phyloP scores from a whole-genome alignment of 2,329 filamentous ascomycete genomes.

The Drechslerella stenobrocha region DNA sequence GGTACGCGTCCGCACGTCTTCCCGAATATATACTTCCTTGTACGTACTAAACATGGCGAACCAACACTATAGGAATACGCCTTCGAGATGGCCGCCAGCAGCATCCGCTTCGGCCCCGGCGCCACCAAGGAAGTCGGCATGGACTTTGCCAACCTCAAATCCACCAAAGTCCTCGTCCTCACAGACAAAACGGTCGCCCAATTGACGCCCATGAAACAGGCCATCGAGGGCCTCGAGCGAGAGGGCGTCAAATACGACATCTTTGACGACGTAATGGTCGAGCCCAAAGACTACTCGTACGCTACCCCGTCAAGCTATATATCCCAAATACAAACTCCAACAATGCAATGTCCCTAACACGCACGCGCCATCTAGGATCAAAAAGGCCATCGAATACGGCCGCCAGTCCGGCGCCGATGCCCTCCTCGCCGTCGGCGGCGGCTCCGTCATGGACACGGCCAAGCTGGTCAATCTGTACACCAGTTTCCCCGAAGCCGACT shows the following conservation, averaged over 20 bases:
- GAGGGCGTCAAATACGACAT: conserved; percentile 81
- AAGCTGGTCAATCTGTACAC: conserved; percentile 99
- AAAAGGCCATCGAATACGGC: conserved; percentile 80
- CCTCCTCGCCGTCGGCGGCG: conserved; percentile 88
- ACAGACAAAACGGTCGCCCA: conserved; percentile 81
- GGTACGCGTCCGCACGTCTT: conserved; percentile 4
- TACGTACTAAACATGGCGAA: no score
- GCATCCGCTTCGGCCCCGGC: conserved; percentile 73
- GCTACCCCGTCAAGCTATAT: conserved; percentile 54
- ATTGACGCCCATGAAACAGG: conserved; percentile 86
- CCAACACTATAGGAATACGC: conserved; percentile 74
- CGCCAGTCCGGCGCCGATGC: conserved; percentile 68
- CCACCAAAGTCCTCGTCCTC: conserved; percentile 84
- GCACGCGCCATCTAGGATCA: conserved; percentile 71
- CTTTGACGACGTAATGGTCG: conserved; percentile 77
- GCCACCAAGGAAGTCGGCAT: conserved; percentile 95
- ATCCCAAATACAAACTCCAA: background rate
- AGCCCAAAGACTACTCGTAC: conserved; percentile 92
- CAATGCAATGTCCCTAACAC: background rate
- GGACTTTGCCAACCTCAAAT: conserved; percentile 91
- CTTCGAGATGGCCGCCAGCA: conserved; percentile 83
- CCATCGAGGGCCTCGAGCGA: conserved; percentile 73
- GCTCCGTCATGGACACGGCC: conserved; percentile 95
- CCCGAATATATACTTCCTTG: background rate
- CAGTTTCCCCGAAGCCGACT: conserved; percentile 85